These are phyloP conservation scores for Gracilaria caudata DNA, from an alignment of 23 red algal genomes.

Conservation along the genomic window DNA sequence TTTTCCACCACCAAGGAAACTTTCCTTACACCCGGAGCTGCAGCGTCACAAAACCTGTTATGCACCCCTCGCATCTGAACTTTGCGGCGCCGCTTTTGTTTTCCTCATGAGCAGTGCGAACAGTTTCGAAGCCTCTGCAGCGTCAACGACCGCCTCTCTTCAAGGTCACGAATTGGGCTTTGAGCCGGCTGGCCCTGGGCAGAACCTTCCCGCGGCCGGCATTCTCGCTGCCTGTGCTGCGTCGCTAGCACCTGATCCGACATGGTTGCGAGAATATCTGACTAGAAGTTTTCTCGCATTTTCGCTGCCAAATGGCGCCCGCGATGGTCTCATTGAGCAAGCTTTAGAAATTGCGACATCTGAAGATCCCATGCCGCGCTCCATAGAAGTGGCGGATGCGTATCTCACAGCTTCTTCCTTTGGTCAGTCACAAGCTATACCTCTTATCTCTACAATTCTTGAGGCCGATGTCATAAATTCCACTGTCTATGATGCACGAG, in stretches of 20 bases:
- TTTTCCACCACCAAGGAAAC: not conserved
- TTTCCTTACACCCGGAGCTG: not conserved
- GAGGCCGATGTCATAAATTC: slow-evolving; percentile 50
- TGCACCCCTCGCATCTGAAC: not conserved
- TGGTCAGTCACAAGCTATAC: slow-evolving; percentile 14
- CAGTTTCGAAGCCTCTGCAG: not conserved
- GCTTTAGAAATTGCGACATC: slow-evolving; percentile 57
- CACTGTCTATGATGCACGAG: slow-evolving; percentile 59
- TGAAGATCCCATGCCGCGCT: not conserved
- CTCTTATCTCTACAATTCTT: slow-evolving; percentile 40
- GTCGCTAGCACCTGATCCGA: slow-evolving; percentile 22
- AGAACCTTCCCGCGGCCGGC: slow-evolving; percentile 49
- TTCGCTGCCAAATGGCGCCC: slow-evolving; percentile 45
- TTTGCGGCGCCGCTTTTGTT: not conserved
- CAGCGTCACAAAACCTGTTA: not conserved
- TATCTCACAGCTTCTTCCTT: slow-evolving; percentile 60
- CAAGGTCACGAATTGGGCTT: not conserved
- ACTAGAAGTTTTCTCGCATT: slow-evolving; percentile 12
- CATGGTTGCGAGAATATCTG: slow-evolving; percentile 51
- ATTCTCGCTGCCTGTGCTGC: slow-evolving; percentile 58
- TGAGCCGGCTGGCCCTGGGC: slow-evolving; percentile 18
- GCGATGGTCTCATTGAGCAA: slow-evolving; percentile 34
- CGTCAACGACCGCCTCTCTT: not conserved
- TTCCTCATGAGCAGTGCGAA: slow-evolving; percentile 3
- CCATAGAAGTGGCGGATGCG: slow-evolving; percentile 27